Conservation (phyloP, 805 yeast genomes). For the Saturnispora kantuleensis region DNA sequence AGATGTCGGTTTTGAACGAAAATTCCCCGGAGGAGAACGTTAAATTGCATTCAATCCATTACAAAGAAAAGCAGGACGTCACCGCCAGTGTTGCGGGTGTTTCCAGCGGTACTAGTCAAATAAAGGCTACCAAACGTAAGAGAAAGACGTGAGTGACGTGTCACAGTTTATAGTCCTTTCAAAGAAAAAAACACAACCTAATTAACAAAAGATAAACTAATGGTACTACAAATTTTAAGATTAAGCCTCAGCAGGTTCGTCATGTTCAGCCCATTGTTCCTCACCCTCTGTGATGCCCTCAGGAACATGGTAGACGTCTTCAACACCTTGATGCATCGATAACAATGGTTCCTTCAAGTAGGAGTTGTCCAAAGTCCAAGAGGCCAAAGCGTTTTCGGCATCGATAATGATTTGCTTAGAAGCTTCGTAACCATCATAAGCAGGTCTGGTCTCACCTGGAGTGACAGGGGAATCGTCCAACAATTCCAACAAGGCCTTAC, state of each 20-base stretch:
- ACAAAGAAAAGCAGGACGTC: neutral
- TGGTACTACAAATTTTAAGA: neutral
- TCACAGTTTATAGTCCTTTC: too few relatives aligned
- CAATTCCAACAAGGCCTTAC: conserved; percentile 75
- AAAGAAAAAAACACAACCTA: neutral
- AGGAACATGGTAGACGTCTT: conserved; percentile 54
- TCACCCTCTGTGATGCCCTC: conserved; percentile 38
- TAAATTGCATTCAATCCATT: conserved; percentile 6
- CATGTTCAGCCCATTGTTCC: conserved; percentile 13
- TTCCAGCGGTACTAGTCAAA: neutral
- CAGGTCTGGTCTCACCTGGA: conserved; percentile 88
- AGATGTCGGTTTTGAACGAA: conserved; percentile 13
- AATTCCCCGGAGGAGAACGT: conserved; percentile 17
- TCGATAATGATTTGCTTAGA: conserved; percentile 81
- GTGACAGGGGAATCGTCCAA: conserved; percentile 79
- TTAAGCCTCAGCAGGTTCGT: conserved; percentile 5
- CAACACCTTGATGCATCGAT: conserved; percentile 43
- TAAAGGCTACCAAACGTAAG: neutral
- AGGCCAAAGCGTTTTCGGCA: conserved; percentile 72
- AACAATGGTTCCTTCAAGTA: conserved; percentile 77
- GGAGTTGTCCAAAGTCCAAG: conserved; percentile 85
- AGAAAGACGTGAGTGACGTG: too few relatives aligned
- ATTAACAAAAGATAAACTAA: conserved; percentile 1
- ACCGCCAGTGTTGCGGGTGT: neutral
- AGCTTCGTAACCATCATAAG: conserved; percentile 83